Percentiles rank a stretch among this genome's conserved stretches.
Evolutionary conservation across 345 rosid species (phyloP).

Genomic region (Heritiera littoralis): DNA sequence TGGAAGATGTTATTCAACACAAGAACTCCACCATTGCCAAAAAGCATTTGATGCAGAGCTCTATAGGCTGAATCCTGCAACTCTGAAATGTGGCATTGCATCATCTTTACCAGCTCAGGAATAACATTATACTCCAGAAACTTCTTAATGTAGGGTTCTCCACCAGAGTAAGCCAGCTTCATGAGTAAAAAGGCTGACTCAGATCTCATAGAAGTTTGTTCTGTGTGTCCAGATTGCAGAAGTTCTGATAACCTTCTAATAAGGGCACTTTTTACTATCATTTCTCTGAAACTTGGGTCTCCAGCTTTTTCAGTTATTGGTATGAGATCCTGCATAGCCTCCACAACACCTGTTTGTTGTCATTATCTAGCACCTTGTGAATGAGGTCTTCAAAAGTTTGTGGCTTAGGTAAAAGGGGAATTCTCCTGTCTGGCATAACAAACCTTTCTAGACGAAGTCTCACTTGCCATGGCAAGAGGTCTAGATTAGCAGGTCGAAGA

Average conservation of each 20-base stretch:
- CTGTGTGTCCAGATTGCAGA: conserved; percentile 20
- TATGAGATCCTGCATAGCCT: conserved; percentile 37
- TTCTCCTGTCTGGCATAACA: conserved; percentile 18
- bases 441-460: conserved; percentile 32
- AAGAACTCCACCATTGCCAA: conserved; percentile 29
- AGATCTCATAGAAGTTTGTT: conserved; percentile 29
- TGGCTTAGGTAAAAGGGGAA: conserved; percentile 19
- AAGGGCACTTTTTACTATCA: conserved; percentile 33
- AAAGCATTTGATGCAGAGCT: conserved; percentile 34
- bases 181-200: conserved; percentile 34
- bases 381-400: conserved; percentile 32
- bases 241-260: conserved; percentile 30
- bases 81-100: conserved; percentile 32
- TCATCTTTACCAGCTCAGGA: conserved; percentile 31
- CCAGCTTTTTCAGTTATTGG: conserved; percentile 37
- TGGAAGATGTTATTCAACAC: conserved; percentile 25
- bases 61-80: conserved; percentile 36
- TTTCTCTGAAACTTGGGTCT: conserved; percentile 27
- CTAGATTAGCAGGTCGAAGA: conserved; percentile 28
- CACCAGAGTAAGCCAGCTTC: conserved; percentile 35
- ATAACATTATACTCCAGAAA: conserved; percentile 28
- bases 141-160: conserved; percentile 34
- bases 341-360: conserved; percentile 21
- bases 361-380: conserved; percentile 23
- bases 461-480: conserved; percentile 36